Base-by-base conservation (phyloP, 768 basidiomycete genomes). In the Collybia sp. region DNA sequence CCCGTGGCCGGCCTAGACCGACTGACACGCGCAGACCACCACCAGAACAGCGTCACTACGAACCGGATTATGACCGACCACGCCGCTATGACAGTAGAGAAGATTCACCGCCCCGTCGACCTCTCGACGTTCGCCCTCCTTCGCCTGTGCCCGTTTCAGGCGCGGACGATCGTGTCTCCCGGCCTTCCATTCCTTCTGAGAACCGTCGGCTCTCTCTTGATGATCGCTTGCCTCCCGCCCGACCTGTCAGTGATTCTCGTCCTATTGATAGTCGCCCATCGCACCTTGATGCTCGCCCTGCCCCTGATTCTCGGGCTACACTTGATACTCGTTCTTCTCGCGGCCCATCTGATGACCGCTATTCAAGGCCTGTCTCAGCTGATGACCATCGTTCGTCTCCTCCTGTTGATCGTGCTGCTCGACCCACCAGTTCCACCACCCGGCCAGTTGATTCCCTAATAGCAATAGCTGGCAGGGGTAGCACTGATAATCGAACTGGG, bases 31-130 rank as follows among this genome's bases (percentile, higher is more conserved):
- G 72, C 13, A 60, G 72, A 37, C 71, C 70, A 17, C 72, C 70
- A 18, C 67, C 70, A 42, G 75, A 76, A 41, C 65, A 68, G 42
- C 69, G 76, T 19, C 74, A 76, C 39, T 76, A 73, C 48, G 74
- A 78, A 15, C 64, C 72, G 6, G 63, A 66, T n/a, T 69, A 72
- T 49, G 61, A 61, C 32, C 51, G 49, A 49, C 55, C 35, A 17
- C 61, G 56, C 49, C 55, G 58, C 36, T 54, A 56, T 42, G 61
- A 59, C 11, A 37, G 35, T 37, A 45, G 43, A 30, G 59, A 58
- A 45, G 44, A 31, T 30, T 16, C 34, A 18, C 56, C 57, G 44
- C 55, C 58, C 18, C 55, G 49, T 37, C n/a, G 42, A 12, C 51
- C 53, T 42, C 50, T 51, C 40, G 59, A 65, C 32, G 62, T 56